A percentile compares a stretch with the other conserved stretches of the same genome.
These are phyloP conservation scores for Warburgia ugandensis DNA, from an alignment of 164 flowering plant genomes.

Conservation along the genomic window DNA sequence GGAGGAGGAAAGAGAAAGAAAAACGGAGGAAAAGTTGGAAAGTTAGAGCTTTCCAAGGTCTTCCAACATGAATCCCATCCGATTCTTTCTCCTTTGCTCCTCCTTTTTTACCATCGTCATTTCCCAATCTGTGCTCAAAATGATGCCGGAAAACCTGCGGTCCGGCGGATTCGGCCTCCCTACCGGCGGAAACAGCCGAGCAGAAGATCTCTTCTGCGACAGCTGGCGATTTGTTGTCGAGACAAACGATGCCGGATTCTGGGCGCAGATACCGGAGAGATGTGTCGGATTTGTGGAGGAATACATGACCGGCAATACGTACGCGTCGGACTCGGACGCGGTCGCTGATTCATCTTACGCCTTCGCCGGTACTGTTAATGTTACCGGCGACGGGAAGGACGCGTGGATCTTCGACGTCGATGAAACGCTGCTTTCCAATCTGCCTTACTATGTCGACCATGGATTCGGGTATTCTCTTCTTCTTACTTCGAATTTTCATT, in stretches of 20 bases:
- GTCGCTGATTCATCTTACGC: constrained; percentile 35
- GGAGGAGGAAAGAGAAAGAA: background rate
- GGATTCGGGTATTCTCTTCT: constrained; percentile 54
- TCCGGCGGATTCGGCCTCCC: background rate
- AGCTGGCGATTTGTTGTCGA: constrained; percentile 82
- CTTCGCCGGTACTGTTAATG: constrained; percentile 33
- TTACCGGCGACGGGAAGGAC: constrained; percentile 60
- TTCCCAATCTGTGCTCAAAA: constrained; percentile 3
- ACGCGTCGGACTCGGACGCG: constrained; percentile 44
- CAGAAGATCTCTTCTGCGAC: constrained; percentile 36
- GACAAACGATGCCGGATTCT: constrained; percentile 63
- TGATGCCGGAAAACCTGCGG: background rate
- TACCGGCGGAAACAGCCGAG: background rate
- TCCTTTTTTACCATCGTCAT: background rate
- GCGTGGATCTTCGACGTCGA: constrained; percentile 89
- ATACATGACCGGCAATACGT: constrained; percentile 56
- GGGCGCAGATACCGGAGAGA: constrained; percentile 42
- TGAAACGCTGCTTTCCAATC: constrained; percentile 73
- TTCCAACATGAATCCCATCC: background rate
- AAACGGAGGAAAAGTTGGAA: constrained; percentile 1
- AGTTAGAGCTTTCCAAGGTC: constrained; percentile 2
- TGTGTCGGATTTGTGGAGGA: constrained; percentile 43
- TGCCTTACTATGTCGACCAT: constrained; percentile 49
- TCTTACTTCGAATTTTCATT: background rate
- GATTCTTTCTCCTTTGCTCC: background rate